Percentiles rank a stretch among this genome's conserved stretches.
These are phyloP conservation scores for Gleditsia sinensis DNA, from an alignment of 306 rosid species.

Conservation along the genomic window DNA sequence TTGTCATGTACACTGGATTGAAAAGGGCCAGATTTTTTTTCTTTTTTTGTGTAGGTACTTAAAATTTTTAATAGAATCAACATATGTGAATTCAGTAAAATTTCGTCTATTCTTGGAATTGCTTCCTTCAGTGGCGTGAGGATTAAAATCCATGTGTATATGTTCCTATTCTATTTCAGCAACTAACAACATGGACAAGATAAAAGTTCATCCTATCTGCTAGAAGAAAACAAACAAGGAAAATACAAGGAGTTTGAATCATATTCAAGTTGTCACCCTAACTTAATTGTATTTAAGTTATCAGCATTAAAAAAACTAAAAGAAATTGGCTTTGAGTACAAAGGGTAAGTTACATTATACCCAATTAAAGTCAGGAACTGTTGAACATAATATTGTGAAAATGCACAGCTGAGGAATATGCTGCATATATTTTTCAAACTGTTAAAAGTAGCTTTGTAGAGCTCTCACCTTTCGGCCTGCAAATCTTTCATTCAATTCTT, in stretches of 20 bases:
- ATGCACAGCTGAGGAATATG: neutral
- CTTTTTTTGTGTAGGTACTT: neutral
- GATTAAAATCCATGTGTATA: neutral
- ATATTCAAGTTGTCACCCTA: neutral
- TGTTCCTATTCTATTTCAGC: neutral
- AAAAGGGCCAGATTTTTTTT: neutral
- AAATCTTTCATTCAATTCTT: constrained; percentile 84
- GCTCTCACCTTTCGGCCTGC: constrained; percentile 81
- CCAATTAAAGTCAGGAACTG: neutral
- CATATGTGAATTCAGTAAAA: neutral
- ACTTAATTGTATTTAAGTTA: neutral
- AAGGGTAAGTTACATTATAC: neutral
- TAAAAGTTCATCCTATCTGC: neutral
- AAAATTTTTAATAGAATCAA: neutral
- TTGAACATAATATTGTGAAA: neutral
- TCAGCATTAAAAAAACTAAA: neutral
- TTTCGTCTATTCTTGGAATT: neutral
- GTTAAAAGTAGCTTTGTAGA: neutral
- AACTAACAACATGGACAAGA: neutral
- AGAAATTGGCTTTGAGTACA: neutral
- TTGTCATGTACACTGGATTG: neutral
- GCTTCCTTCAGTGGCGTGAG: neutral
- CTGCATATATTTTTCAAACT: neutral
- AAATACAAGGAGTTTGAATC: neutral
- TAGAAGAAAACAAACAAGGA: neutral